Evolutionary conservation across 768 basidiomycete species (phyloP), one percentile per base, ranked within the genome.

Genomic region (Lanmaoa rubissima): DNA sequence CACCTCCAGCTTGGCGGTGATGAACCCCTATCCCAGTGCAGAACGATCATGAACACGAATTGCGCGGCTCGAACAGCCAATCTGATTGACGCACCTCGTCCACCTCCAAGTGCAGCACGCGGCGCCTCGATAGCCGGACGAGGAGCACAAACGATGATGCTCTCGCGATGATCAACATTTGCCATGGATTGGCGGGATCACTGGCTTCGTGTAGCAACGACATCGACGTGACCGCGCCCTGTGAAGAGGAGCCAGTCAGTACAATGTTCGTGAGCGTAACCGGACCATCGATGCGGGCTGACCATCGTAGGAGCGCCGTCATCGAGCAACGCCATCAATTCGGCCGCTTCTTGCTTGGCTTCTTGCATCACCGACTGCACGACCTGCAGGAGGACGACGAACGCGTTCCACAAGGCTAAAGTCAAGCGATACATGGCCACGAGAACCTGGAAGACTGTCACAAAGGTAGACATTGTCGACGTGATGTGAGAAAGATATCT

Each of bases 51-150:
- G 26, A 40, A 16, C 9, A 16, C 3, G 13, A 11, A 36, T 9
- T 12, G 7, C 14, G n/a, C 47, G n/a, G 12, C 24, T 35, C 42
- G 3, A 24, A 32, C 26, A 11, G 11, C 19, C 45, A 7, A 50
- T 48, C 41, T 1, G 21, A 44, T 17, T 1, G 0, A 46, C 64
- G 48, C 39, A 65, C 64, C 53, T 69, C 67, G 56, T 66, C 62
- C 45, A 68, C 66, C 32, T 68, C 66, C 38, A 68, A 40, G 7
- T 66, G 53, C 35, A 68, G 56, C 26, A 68, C 59, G 3, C 67
- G 62, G 7, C 4, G n/a, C 38, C 53, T 53, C 0, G 67, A 64
- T 7, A 68, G 28, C 19, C 65, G 56, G 8, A 68, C 1, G 31
- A 67, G 53, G 16, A 67, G 50, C 48, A 66, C 56, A 21, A 64